Evolutionary conservation across 2,329 filamentous ascomycete genomes (phyloP), one percentile per base, ranked within the genome.

Genomic region (Aspergillus proliferans): DNA sequence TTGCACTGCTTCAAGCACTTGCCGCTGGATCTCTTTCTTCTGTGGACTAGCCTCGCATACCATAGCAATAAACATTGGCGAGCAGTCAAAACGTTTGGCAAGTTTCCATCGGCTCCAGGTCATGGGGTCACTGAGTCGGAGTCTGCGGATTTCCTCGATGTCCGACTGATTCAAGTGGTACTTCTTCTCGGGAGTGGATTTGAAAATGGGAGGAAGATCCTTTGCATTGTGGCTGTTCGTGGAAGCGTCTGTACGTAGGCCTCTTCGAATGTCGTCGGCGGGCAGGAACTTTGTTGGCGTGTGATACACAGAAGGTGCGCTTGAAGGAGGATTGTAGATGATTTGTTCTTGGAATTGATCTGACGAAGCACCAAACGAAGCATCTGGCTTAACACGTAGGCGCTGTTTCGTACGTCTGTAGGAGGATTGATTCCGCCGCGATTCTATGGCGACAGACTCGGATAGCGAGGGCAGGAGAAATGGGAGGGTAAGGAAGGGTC

Each of bases 271-370:
- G 67, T 86, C 83, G 54, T 74, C 71, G 47, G 72, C 63, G 4
- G 83, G 83, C 6, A 86, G 73, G 63, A 86, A 86, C 55, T 83
- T 82, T 24, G 75, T 68, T 1, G 83, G 83, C 1, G 83, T 86
- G 62, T 84, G 79, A 60, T 82, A 83, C 21, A 82, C 76, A 52
- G 76, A 82, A 6, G 83, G 82, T 6, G 79, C 76, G 24, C 80
- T 79, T 6, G 82, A 81, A 1, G 83, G 83, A 33, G 83, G 83
- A 57, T 86, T 86, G 74, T 81, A 82, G 63, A 86, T 75, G 62
- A 84, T 82, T 59, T 80, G 76, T 50, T 80, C 76, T 52, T 70
- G 68, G 18, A 59, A 53, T 52, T 70, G 64, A 45, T 64, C 60
- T 18, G 58, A 58, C 5, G 72, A 65, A 8, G 58, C 55, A 14